Percentiles rank a stretch among this genome's conserved stretches.
These are phyloP conservation scores for Opeltia flavorubescens DNA, from an alignment of 495 filamentous ascomycete species.

Conservation along the genomic window DNA sequence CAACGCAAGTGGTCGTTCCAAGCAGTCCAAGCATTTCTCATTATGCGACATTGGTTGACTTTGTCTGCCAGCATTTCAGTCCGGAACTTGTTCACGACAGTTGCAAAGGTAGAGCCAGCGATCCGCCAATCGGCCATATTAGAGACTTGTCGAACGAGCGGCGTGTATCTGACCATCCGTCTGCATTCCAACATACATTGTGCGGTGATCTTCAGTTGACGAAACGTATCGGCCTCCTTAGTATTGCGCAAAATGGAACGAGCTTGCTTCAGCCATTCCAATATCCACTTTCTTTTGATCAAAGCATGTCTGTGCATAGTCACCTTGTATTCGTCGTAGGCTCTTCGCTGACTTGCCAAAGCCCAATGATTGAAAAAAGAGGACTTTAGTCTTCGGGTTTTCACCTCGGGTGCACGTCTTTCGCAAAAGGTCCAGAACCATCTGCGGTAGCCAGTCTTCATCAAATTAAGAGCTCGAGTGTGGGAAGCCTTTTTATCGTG, in stretches of 20 bases:
- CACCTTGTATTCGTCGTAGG: constrained; percentile 9
- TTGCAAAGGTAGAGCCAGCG: constrained; percentile 30
- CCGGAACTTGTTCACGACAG: constrained; percentile 37
- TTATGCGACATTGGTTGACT: constrained; percentile 35
- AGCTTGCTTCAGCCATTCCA: constrained; percentile 16
- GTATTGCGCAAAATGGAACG: constrained; percentile 18
- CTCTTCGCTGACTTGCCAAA: neutral
- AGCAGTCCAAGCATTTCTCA: constrained; percentile 44
- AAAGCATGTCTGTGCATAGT: neutral
- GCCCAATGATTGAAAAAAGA: constrained; percentile 31
- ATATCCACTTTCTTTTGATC: constrained; percentile 2
- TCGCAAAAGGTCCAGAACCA: constrained; percentile 45
- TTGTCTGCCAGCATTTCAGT: constrained; percentile 38
- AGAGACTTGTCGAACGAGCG: constrained; percentile 31
- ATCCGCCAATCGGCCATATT: constrained; percentile 35
- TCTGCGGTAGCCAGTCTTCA: constrained; percentile 32
- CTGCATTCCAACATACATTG: constrained; percentile 26
- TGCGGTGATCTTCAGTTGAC: constrained; percentile 20
- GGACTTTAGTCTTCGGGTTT: constrained; percentile 31
- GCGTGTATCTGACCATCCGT: constrained; percentile 30
- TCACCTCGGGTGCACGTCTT: constrained; percentile 38
- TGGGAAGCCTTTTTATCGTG: constrained; percentile 27
- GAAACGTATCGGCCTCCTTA: constrained; percentile 22
- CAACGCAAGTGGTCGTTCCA: constrained; percentile 56
- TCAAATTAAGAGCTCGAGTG: constrained; percentile 30